Evolutionary conservation across 2,329 filamentous ascomycete genomes (phyloP).

Genomic region (Fusarium neocosmosporiellum): DNA sequence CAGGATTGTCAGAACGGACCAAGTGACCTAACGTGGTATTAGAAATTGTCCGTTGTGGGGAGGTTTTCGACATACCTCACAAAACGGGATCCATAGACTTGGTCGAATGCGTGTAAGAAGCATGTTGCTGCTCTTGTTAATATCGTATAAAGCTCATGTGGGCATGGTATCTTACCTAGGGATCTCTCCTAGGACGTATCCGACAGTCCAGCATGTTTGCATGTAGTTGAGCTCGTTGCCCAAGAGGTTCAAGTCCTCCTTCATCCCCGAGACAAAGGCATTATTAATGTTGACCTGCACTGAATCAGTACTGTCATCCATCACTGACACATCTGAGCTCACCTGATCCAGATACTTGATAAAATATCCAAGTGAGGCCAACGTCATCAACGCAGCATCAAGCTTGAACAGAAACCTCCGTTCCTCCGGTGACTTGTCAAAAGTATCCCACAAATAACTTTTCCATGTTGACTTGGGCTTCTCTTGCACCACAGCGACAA

Average conservation of each 20-base stretch:
- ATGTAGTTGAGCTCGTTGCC: constrained; percentile 61
- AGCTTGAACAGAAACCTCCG: constrained; percentile 56
- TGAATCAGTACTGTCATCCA: background rate
- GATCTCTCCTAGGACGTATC: constrained; percentile 64
- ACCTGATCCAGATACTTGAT: constrained; percentile 53
- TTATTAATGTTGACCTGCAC: constrained; percentile 41
- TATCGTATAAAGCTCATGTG: too few relatives aligned
- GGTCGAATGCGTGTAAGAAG: constrained; percentile 53
- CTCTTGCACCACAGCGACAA: constrained; percentile 17
- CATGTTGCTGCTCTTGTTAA: constrained; percentile 42
- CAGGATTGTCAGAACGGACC: constrained; percentile 47
- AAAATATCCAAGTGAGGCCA: constrained; percentile 52
- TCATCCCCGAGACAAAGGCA: constrained; percentile 54
- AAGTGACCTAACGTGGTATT: constrained; percentile 36
- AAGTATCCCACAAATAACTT: constrained; percentile 61
- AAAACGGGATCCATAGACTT: constrained; percentile 54
- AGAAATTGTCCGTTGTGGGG: background rate
- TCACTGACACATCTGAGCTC: fast-evolving
- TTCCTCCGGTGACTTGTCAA: constrained; percentile 57
- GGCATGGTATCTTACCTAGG: constrained; percentile 36
- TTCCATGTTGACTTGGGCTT: constrained; percentile 48
- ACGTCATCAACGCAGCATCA: constrained; percentile 53
- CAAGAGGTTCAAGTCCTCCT: constrained; percentile 63
- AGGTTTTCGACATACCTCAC: constrained; percentile 34
- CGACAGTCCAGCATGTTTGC: constrained; percentile 66